phyloP scores from a whole-genome alignment of 2,329 filamentous ascomycete genomes.

The Conoideocrella luteorostrata region DNA sequence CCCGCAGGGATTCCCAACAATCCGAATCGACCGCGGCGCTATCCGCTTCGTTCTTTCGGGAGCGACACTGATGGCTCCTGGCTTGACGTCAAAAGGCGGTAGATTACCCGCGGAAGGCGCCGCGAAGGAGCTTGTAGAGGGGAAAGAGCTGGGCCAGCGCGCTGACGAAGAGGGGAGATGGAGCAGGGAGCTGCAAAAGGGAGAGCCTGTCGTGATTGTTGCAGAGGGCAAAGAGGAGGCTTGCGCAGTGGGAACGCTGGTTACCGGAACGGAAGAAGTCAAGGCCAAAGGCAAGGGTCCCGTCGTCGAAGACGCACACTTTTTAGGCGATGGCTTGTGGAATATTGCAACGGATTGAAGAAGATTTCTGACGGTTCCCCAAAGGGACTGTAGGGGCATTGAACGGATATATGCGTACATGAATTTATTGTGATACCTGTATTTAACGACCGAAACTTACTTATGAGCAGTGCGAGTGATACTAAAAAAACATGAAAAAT shows the following conservation, averaged over 20 bases:
- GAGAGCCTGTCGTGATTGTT: slow-evolving; percentile 79
- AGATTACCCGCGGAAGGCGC: slow-evolving; percentile 57
- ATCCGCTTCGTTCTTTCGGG: slow-evolving; percentile 94
- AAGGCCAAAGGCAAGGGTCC: slow-evolving; percentile 92
- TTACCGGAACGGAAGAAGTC: slow-evolving; percentile 81
- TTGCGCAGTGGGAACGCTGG: slow-evolving; percentile 79
- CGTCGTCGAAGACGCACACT: slow-evolving; percentile 90
- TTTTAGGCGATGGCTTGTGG: slow-evolving; percentile 91
- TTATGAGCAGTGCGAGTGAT: neutral
- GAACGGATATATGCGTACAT: neutral
- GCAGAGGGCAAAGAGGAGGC: slow-evolving; percentile 92
- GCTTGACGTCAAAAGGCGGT: slow-evolving; percentile 78
- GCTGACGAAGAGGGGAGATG: slow-evolving; percentile 46
- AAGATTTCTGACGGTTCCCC: neutral
- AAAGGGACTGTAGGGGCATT: neutral
- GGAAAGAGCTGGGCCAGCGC: slow-evolving; percentile 35
- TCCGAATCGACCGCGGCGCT: slow-evolving; percentile 90
- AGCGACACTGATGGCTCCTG: slow-evolving; percentile 93
- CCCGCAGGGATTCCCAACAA: slow-evolving; percentile 72
- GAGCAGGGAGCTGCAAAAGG: slow-evolving; percentile 66
- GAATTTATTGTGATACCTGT: neutral
- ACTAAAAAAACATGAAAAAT: neutral
- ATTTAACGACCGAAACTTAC: neutral
- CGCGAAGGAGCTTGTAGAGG: slow-evolving; percentile 26
- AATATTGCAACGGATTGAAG: slow-evolving; percentile 50